Conservation (phyloP, 2,329 filamentous ascomycete species). For the Aspergillus spinulosporus region DNA sequence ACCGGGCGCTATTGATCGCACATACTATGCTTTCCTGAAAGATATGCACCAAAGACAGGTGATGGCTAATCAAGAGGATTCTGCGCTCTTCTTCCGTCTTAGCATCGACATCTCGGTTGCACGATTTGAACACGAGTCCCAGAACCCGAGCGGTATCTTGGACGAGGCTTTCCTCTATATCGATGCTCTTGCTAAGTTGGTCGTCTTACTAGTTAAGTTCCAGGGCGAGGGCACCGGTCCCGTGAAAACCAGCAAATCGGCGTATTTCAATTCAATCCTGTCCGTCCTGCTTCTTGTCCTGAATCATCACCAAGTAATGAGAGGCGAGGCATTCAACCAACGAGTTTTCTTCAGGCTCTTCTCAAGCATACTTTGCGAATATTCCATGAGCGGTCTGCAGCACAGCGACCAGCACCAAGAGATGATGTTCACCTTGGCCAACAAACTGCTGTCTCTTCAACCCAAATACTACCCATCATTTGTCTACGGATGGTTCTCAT, state of each 20-base stretch:
- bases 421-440: constrained; percentile 70
- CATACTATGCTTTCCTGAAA: constrained; percentile 73
- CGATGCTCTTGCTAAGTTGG: constrained; percentile 80
- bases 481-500: constrained; percentile 76
- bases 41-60: constrained; percentile 76
- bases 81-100: constrained; percentile 74
- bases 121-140: constrained; percentile 71
- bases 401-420: constrained; percentile 63
- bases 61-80: constrained; percentile 72
- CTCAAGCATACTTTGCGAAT: constrained; percentile 76
- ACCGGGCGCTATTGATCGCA: constrained; percentile 71
- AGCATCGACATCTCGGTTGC: constrained; percentile 78
- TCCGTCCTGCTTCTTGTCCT: constrained; percentile 77
- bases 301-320: constrained; percentile 79
- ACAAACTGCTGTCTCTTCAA: constrained; percentile 70
- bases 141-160: constrained; percentile 60
- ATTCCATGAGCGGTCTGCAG: constrained; percentile 61
- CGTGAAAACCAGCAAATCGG: constrained; percentile 62
- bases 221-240: constrained; percentile 63
- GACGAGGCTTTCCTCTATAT: constrained; percentile 64
- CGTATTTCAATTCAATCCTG: constrained; percentile 75
- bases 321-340: constrained; percentile 79
- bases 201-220: constrained; percentile 72
- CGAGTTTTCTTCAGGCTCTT: constrained; percentile 90
- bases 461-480: constrained; percentile 80